Base-by-base conservation (phyloP, 2,329 filamentous ascomycete species). In the Trichoderma atrobrunneum region DNA sequence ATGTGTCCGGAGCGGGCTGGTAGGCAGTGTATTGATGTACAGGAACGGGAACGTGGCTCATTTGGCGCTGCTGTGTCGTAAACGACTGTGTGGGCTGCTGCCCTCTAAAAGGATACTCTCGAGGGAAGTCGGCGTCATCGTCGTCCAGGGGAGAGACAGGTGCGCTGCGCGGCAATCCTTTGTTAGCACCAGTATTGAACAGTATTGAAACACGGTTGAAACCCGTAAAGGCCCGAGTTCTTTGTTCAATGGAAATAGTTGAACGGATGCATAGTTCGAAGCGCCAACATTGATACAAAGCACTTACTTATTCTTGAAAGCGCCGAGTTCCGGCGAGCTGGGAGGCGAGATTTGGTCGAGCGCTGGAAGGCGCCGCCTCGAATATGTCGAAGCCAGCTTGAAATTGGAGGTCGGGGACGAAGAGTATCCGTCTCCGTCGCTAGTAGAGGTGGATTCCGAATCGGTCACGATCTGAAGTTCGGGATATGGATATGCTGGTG, bases 61-160 rank as follows among this genome's bases (percentile, higher is more conserved):
- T 60, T 26, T 68, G 74, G 28, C 72, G 57, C 36, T 72, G 73
- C 36, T 72, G 73, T 32, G 63, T 51, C 8, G 71, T 72, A 10
- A 74, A 73, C 28, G 72, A 70, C 61, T 73, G 73, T 32, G 75
- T 64, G 26, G 73, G 72, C 18, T 73, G 75, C 57, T 34, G 65
- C 11, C 74, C 74, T 62, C 73, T 69, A 54, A 76, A 71, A 34
- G 76, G 72, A 21, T 77, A 73, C 21, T 77, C 73, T 72, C 81
- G 82, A 75, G 79, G 79, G 76, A 80, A 76, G 68, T 82, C 81
- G 70, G 79, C 77, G 26, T 78, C 77, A 72, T 86, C 86, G 64
- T 88, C 86, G 67, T 88, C 86, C 48, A 89, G 85, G 32, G 87
- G 87, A 39, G 87, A 89, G 70, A 88, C 86, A 76, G 67, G 67